phyloP scores from a whole-genome alignment of 140 eudicot species.

The Bidens hawaiensis region DNA sequence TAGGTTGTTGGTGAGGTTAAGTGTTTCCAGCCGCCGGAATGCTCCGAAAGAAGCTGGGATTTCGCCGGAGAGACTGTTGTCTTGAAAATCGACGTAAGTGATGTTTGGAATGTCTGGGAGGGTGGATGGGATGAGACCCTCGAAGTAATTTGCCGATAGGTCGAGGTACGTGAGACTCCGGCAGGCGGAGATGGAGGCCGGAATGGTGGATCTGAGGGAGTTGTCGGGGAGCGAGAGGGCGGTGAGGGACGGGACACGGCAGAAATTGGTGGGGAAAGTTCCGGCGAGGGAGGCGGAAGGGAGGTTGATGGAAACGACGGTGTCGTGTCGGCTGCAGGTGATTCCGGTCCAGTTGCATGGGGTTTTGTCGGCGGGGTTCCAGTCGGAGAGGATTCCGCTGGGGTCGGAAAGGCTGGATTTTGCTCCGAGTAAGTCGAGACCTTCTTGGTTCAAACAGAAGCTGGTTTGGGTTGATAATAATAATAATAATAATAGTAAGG shows the following conservation, averaged over 20 bases:
- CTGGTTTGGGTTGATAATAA: no score
- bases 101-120: conserved; percentile 45
- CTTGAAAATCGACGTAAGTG: conserved; percentile 34
- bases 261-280: conserved; percentile 48
- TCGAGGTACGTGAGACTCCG: conserved; percentile 49
- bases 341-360: conserved; percentile 89
- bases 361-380: conserved; percentile 49
- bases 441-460: no score
- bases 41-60: conserved; percentile 48
- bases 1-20: conserved; percentile 36
- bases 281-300: conserved; percentile 51
- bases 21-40: conserved; percentile 40
- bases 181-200: conserved; percentile 51
- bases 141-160: conserved; percentile 47
- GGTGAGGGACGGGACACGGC: conserved; percentile 61
- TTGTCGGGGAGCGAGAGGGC: conserved; percentile 48
- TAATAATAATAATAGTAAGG: no score
- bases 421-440: no score
- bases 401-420: no score
- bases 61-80: conserved; percentile 52
- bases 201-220: conserved; percentile 44
- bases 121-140: conserved; percentile 47
- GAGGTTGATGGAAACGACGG: conserved; percentile 41
- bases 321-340: conserved; percentile 32
- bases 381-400: conserved; percentile 40